phyloP scores from a whole-genome alignment of 1,284 basidiomycete genomes.

The Ustilago xerochloae region DNA sequence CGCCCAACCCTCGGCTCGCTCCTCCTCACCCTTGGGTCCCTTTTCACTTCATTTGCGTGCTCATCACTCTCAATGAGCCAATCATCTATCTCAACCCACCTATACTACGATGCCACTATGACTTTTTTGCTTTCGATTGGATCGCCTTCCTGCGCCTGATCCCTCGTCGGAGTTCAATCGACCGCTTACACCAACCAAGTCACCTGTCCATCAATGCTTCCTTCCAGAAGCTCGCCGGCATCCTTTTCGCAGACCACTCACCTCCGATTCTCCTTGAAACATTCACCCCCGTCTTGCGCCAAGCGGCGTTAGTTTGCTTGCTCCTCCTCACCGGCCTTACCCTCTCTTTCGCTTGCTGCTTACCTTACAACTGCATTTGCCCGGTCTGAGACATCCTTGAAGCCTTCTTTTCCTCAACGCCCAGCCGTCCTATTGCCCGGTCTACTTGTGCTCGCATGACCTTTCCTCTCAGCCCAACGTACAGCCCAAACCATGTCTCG shows the following conservation, averaged over 20 bases:
- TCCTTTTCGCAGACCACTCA: not conserved
- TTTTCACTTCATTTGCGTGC: conserved; percentile 1
- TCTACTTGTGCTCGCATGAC: not conserved
- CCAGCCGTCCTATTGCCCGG: not conserved
- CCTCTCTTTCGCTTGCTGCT: not conserved
- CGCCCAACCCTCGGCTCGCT: conserved; percentile 9
- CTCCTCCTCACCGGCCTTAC: not conserved
- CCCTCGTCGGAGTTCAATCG: not conserved
- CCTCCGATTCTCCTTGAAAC: not conserved
- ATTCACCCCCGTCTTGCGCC: not conserved
- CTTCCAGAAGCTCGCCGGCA: not conserved
- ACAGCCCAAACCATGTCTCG: not conserved
- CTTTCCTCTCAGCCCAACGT: not conserved
- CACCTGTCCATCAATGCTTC: conserved; percentile 6
- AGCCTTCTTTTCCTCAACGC: not conserved
- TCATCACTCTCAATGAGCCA: not conserved
- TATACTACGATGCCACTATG: too few species aligned
- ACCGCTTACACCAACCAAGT: too few species aligned
- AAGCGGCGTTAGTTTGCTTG: not conserved
- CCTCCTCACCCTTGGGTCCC: not conserved
- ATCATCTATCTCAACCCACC: not conserved
- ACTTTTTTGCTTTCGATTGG: not conserved
- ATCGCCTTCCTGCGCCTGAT: not conserved
- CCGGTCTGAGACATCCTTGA: not conserved
- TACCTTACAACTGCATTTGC: not conserved